These are phyloP conservation scores for Aphanomyces euteiches DNA, from an alignment of 352 stramenopile species.

Conservation along the genomic window DNA sequence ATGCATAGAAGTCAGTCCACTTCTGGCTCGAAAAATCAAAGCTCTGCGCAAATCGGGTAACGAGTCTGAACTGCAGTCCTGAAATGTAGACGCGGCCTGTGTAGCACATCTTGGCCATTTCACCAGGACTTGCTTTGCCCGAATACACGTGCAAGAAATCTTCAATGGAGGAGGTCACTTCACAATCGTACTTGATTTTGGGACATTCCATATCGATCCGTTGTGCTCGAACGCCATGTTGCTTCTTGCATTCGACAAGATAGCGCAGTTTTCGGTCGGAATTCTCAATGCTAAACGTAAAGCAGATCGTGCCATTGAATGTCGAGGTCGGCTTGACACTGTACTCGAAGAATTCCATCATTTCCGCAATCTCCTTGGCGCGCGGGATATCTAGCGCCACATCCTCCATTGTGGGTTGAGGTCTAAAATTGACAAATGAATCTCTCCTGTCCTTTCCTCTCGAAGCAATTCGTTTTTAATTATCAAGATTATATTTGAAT, in stretches of 20 bases:
- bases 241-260: constrained; percentile 55
- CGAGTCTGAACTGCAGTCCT: constrained; percentile 75
- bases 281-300: constrained; percentile 66
- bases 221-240: constrained; percentile 32
- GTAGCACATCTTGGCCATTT: constrained; percentile 80
- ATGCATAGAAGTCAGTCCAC: constrained; percentile 74
- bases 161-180: constrained; percentile 81
- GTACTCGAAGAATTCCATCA: constrained; percentile 85
- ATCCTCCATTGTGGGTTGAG: neutral
- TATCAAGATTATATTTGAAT: no score
- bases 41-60: constrained; percentile 76
- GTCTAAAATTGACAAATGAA: neutral
- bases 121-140: constrained; percentile 69
- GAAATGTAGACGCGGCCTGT: constrained; percentile 67
- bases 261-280: constrained; percentile 54
- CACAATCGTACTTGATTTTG: constrained; percentile 53
- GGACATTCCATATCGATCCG: constrained; percentile 1
- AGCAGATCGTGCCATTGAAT: constrained; percentile 78
- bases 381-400: constrained; percentile 27
- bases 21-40: constrained; percentile 83
- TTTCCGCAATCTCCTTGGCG: constrained; percentile 78
- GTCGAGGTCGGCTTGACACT: constrained; percentile 67
- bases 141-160: constrained; percentile 86
- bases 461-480: no score
- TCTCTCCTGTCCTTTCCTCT: no score